Evolutionary conservation across 1,139 yeast genomes (phyloP).

Genomic region (Nakaseomyces glabratus): DNA sequence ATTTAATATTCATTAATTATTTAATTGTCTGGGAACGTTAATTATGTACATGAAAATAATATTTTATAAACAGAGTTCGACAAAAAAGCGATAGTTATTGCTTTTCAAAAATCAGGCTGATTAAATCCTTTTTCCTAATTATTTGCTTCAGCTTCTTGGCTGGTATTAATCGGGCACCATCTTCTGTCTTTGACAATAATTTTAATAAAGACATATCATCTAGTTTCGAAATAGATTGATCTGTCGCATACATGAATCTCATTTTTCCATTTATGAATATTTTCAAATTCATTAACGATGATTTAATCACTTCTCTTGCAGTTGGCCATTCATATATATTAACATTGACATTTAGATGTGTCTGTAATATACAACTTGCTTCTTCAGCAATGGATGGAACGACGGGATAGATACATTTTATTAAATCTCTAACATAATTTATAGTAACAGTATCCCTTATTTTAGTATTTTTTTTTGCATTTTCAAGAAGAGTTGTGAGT

Average conservation of each 20-base stretch:
- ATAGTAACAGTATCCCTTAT: slow-evolving; percentile 31
- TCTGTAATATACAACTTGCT: slow-evolving; percentile 52
- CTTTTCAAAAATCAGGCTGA: neutral
- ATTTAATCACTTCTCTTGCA: slow-evolving; percentile 32
- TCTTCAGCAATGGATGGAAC: slow-evolving; percentile 75
- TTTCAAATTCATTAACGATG: slow-evolving; percentile 37
- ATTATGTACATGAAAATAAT: too few relatives aligned
- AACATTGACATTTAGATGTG: slow-evolving; percentile 34
- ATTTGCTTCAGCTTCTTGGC: neutral
- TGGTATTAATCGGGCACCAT: slow-evolving; percentile 18
- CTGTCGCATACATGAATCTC: slow-evolving; percentile 40
- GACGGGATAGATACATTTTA: slow-evolving; percentile 37
- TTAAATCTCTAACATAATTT: slow-evolving; percentile 47
- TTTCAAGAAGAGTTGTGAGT: slow-evolving; percentile 48
- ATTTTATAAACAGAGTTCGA: too few relatives aligned
- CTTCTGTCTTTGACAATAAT: slow-evolving; percentile 24
- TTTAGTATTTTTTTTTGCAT: slow-evolving; percentile 34
- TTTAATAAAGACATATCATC: slow-evolving; percentile 33
- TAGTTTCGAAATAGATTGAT: slow-evolving; percentile 30
- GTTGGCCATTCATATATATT: slow-evolving; percentile 53
- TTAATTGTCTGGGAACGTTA: too few relatives aligned
- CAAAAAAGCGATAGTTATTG: too few relatives aligned
- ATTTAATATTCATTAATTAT: too few relatives aligned
- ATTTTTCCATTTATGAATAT: slow-evolving; percentile 65
- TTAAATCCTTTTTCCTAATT: neutral